A percentile compares a stretch with the other conserved stretches of the same genome.
Evolutionary conservation across 1,139 yeast species (phyloP).

Genomic region (Lodderomyces parapsilosis): DNA sequence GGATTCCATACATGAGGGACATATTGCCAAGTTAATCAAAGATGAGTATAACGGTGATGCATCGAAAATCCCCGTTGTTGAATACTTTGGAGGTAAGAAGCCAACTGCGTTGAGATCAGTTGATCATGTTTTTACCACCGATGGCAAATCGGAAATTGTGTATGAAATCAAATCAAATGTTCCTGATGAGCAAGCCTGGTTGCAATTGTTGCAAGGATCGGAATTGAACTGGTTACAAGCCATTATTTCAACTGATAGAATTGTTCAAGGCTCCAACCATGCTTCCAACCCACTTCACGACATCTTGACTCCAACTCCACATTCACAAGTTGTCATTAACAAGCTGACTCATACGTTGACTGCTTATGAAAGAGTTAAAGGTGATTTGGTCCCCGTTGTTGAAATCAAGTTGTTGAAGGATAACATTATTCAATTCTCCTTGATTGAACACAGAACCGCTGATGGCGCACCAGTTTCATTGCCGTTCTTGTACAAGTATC

Average conservation of each 20-base stretch:
- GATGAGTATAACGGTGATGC: constrained; percentile 72
- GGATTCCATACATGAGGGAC: constrained; percentile 89
- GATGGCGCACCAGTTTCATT: constrained; percentile 73
- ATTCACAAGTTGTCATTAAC: constrained; percentile 64
- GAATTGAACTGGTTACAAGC: constrained; percentile 90
- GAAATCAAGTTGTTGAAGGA: constrained; percentile 51
- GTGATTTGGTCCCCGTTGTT: constrained; percentile 69
- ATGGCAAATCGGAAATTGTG: constrained; percentile 21
- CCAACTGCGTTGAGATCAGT: constrained; percentile 34
- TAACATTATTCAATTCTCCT: constrained; percentile 49
- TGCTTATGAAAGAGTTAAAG: constrained; percentile 70
- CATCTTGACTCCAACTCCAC: constrained; percentile 72
- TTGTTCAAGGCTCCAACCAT: constrained; percentile 84
- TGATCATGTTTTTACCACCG: constrained; percentile 33
- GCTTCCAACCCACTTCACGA: constrained; percentile 76
- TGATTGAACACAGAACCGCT: constrained; percentile 88
- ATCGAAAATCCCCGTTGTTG: constrained; percentile 78
- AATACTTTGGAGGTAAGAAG: constrained; percentile 76
- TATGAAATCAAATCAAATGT: constrained; percentile 45
- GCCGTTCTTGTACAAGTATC: constrained; percentile 74
- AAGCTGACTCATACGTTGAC: constrained; percentile 58
- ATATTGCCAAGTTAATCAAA: constrained; percentile 63
- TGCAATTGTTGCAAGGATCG: constrained; percentile 76
- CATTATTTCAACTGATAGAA: constrained; percentile 70
- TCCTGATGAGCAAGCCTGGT: constrained; percentile 64